Evolutionary conservation across 2,329 filamentous ascomycete genomes (phyloP).

Genomic region (Chrysosporium keratinophilum): DNA sequence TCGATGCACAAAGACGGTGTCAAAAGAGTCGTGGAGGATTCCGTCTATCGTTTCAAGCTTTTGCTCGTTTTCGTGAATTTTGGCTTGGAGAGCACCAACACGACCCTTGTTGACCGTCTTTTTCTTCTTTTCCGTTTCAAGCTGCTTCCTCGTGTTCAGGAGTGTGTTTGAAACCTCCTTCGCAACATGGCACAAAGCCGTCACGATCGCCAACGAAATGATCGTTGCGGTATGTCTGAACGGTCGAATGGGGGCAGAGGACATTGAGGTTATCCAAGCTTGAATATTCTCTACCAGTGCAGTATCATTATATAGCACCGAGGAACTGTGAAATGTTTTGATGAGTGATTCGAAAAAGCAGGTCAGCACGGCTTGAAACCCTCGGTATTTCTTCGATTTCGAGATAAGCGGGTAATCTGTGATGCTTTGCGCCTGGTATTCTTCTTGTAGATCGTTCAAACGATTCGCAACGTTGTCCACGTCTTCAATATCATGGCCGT

Average conservation of each 20-base stretch:
- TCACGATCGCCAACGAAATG: slow-evolving; percentile 68
- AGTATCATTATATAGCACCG: slow-evolving; percentile 63
- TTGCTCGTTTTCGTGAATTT: slow-evolving; percentile 58
- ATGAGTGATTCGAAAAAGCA: slow-evolving; percentile 72
- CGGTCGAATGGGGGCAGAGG: slow-evolving; percentile 72
- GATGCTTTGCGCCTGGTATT: slow-evolving; percentile 72
- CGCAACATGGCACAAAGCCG: slow-evolving; percentile 63
- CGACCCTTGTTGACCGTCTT: slow-evolving; percentile 67
- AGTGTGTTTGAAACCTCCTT: slow-evolving; percentile 60
- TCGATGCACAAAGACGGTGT: slow-evolving; percentile 86
- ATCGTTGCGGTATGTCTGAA: slow-evolving; percentile 92
- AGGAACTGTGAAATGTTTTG: slow-evolving; percentile 68
- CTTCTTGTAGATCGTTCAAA: slow-evolving; percentile 73
- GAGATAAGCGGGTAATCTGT: slow-evolving; percentile 88
- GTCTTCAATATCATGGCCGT: slow-evolving; percentile 74
- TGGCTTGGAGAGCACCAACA: slow-evolving; percentile 60
- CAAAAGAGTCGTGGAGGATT: slow-evolving; percentile 74
- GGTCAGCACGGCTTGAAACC: slow-evolving; percentile 67
- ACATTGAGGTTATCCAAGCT: slow-evolving; percentile 83
- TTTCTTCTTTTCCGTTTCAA: slow-evolving; percentile 65
- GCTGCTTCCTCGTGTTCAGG: slow-evolving; percentile 65
- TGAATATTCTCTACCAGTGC: slow-evolving; percentile 79
- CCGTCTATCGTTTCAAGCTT: slow-evolving; percentile 60
- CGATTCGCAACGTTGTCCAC: slow-evolving; percentile 73
- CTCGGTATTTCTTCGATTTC: slow-evolving; percentile 61